Percentiles rank a stretch among this genome's conserved stretches.
These are phyloP conservation scores for Fusarium azukiicola DNA, from an alignment of 2,329 filamentous ascomycete species.

Conservation along the genomic window DNA sequence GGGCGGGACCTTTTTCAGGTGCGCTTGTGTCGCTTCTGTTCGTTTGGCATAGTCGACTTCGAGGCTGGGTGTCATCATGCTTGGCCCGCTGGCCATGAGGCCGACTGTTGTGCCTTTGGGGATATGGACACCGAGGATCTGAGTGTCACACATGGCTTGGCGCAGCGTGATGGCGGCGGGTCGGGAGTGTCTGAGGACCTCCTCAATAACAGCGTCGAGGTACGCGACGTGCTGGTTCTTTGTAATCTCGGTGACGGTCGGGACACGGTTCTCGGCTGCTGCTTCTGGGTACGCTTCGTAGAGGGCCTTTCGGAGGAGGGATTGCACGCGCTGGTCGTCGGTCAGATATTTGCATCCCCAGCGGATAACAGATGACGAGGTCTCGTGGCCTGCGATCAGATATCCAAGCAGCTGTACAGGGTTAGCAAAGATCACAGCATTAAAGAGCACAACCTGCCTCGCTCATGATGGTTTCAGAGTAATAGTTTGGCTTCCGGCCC, in stretches of 20 bases:
- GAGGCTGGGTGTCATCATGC: conserved; percentile 48
- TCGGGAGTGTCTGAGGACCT: conserved; percentile 57
- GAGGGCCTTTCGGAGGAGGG: conserved; percentile 51
- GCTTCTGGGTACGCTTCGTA: conserved; percentile 47
- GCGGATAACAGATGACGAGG: conserved; percentile 46
- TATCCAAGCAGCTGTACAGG: conserved; percentile 47
- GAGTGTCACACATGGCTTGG: conserved; percentile 56
- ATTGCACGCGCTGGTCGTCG: conserved; percentile 51
- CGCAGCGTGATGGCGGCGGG: conserved; percentile 54
- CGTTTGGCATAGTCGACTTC: conserved; percentile 38
- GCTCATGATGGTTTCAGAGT: conserved; percentile 56
- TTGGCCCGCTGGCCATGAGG: conserved; percentile 53
- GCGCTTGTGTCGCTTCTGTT: conserved; percentile 22
- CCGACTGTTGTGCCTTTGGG: conserved; percentile 60
- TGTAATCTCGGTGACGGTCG: conserved; percentile 55
- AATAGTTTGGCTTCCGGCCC: conserved; percentile 54
- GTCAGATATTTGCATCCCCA: conserved; percentile 53
- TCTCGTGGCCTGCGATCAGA: conserved; percentile 53
- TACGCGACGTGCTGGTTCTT: conserved; percentile 54
- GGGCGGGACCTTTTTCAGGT: conserved; percentile 22
- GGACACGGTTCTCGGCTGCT: conserved; percentile 40
- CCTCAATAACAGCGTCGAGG: conserved; percentile 63
- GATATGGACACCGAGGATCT: conserved; percentile 57
- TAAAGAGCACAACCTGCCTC: conserved; percentile 48
- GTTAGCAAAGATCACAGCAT: not conserved